phyloP scores from a whole-genome alignment of 352 stramenopile species.

The Phytophthora capsici region DNA sequence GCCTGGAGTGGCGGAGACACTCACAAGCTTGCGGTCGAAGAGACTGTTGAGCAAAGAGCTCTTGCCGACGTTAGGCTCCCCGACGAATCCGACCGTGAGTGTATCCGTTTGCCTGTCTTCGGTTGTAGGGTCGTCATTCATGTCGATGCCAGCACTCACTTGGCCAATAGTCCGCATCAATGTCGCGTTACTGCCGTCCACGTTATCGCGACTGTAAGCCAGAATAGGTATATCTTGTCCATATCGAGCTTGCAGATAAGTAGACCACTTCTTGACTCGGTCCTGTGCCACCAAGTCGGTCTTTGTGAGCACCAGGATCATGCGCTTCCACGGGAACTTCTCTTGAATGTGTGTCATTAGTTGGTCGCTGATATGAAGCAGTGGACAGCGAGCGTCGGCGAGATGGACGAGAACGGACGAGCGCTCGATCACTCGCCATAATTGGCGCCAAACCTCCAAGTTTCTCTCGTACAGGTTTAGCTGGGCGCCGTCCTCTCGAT shows the following conservation, averaged over 20 bases:
- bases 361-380: slow-evolving; percentile 76
- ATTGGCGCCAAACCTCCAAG: slow-evolving; percentile 81
- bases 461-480: slow-evolving; percentile 85
- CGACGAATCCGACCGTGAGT: slow-evolving; percentile 95
- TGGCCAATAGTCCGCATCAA: slow-evolving; percentile 55
- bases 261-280: slow-evolving; percentile 93
- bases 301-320: slow-evolving; percentile 99
- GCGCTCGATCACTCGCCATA: slow-evolving; percentile 85
- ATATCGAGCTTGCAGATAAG: slow-evolving; percentile 84
- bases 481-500: slow-evolving; percentile 25
- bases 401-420: slow-evolving; percentile 81
- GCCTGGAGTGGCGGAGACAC: slow-evolving; percentile 76
- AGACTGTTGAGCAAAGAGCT: slow-evolving; percentile 94
- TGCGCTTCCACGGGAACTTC: slow-evolving; percentile 79
- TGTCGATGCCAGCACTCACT: slow-evolving; percentile 20
- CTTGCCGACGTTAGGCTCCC: slow-evolving; percentile 98
- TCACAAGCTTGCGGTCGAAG: slow-evolving; percentile 80
- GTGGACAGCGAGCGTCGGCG: slow-evolving; percentile 70
- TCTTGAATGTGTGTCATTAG: slow-evolving; percentile 58
- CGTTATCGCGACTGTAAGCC: slow-evolving; percentile 70
- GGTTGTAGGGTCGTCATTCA: slow-evolving; percentile 26
- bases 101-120: slow-evolving; percentile 93
- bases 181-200: slow-evolving; percentile 53
- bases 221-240: slow-evolving; percentile 89
- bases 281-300: slow-evolving; percentile 94